Conservation (phyloP, 108 stramenopile genomes). For the Epithemia pelagica region DNA sequence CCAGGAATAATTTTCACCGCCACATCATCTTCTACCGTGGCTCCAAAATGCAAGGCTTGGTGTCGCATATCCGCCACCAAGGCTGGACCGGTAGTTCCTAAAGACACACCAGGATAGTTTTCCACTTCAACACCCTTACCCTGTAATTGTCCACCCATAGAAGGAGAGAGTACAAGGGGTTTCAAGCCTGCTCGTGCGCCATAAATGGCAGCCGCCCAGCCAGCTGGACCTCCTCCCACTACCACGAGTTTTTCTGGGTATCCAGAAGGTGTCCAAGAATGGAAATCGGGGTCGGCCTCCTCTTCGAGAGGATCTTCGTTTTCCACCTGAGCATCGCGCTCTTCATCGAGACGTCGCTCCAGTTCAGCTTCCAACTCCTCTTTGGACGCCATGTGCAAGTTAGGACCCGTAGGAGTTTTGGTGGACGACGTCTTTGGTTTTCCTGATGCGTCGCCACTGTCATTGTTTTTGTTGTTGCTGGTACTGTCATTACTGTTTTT, state of each 20-base stretch:
- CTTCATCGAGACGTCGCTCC: constrained; percentile 73
- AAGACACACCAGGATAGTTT: constrained; percentile 83
- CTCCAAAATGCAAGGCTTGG: constrained; percentile 80
- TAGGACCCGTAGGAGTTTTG: constrained; percentile 31
- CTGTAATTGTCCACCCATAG: constrained; percentile 87
- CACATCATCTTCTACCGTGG: constrained; percentile 71
- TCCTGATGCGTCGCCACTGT: not conserved
- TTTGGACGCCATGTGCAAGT: constrained; percentile 74
- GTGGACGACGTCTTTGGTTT: constrained; percentile 15
- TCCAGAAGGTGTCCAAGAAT: constrained; percentile 42
- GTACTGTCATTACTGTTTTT: constrained; percentile 14
- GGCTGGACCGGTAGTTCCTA: constrained; percentile 73
- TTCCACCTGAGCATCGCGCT: constrained; percentile 69
- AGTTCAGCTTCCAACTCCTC: constrained; percentile 75
- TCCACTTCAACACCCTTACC: constrained; percentile 93
- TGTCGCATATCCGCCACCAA: constrained; percentile 76
- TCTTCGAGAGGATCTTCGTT: constrained; percentile 68
- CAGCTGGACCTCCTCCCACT: constrained; percentile 92
- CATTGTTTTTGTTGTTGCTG: too few relatives aligned
- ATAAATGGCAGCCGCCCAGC: constrained; percentile 88
- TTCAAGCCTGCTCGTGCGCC: constrained; percentile 84
- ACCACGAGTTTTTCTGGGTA: constrained; percentile 78
- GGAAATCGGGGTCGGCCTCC: constrained; percentile 53
- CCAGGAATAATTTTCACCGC: constrained; percentile 56
- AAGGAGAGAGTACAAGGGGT: constrained; percentile 84